Evolutionary conservation across 2,329 filamentous ascomycete genomes (phyloP), one percentile per base, ranked within the genome.

Genomic region (Fusarium penzigii): DNA sequence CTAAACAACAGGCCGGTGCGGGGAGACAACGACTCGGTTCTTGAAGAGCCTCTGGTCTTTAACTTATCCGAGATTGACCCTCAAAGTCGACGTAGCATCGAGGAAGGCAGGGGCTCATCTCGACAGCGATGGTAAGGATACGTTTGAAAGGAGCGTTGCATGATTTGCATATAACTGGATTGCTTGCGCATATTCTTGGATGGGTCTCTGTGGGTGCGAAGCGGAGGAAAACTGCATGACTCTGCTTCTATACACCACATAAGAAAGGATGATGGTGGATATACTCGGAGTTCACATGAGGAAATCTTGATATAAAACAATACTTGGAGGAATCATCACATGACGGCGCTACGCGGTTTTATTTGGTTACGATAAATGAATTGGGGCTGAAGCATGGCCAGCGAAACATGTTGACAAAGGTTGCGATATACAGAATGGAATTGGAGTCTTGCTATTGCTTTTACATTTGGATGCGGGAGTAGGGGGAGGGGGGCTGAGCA

Each of bases 21-120:
- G 5, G 73, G 68, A n/a, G 75, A 78, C 20, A 73, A 76, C 42
- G 75, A 77, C 46, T 81, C 82, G 6, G 70, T 76, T 20, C 85
- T 88, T 53, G 87, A 89, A 49, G 87, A 90, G 63, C 85, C 85
- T 1, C 69, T 90, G 10, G 76, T 90, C 10, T 90, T 90, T 68
- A 85, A 87, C 57, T 84, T 90, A 77, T 88, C 85, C 36, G 87
- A 90, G 68, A 81, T 89, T 65, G 84, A 85, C 59, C 75, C 80
- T 16, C 78, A 79, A 50, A 78, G 79, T 42, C 75, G 83, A 55
- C 77, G 81, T 56, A 86, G 82, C 59, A 67, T 86, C 8, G 84
- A 87, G 58, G 83, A 86, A 55, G 72, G 69, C 2, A 68, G 74
- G 41, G 70, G 73, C 9, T 12, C 32, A 14, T 36, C 32, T 14